These are phyloP conservation scores for Mycena kentingensis DNA, from an alignment of 768 basidiomycete species.

Conservation along the genomic window DNA sequence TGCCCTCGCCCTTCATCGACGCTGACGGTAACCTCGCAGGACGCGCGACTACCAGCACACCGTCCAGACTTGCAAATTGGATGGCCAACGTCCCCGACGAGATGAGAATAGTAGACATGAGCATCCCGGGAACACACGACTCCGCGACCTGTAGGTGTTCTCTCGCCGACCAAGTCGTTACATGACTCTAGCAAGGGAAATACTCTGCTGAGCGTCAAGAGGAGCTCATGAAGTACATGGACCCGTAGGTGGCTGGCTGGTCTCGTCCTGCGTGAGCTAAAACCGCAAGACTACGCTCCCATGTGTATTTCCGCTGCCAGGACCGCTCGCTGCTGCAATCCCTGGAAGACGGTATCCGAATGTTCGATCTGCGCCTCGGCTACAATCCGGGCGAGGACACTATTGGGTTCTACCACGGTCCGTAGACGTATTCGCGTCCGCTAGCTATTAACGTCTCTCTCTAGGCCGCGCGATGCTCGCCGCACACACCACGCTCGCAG, in stretches of 20 bases:
- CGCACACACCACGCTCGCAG: constrained; percentile 20
- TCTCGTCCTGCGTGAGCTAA: background rate
- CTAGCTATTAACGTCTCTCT: background rate
- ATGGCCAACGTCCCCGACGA: constrained; percentile 46
- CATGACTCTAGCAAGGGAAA: constrained; percentile 36
- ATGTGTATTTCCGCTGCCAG: constrained; percentile 44
- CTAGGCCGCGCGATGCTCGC: constrained; percentile 16
- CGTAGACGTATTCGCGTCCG: constrained; percentile 3
- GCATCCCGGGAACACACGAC: constrained; percentile 56
- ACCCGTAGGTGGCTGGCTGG: constrained; percentile 35
- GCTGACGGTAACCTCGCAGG: no score
- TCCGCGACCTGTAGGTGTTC: constrained; percentile 42
- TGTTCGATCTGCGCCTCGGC: constrained; percentile 49
- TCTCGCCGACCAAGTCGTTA: background rate
- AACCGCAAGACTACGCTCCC: constrained; percentile 33
- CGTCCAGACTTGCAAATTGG: no score
- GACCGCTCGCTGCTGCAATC: constrained; percentile 48
- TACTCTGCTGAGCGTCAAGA: constrained; percentile 45
- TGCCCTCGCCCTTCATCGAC: no score
- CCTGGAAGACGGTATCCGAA: constrained; percentile 51
- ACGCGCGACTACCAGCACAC: no score
- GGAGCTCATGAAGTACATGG: constrained; percentile 45
- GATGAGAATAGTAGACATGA: constrained; percentile 48
- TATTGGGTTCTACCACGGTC: constrained; percentile 52
- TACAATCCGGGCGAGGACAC: constrained; percentile 55